Conservation (phyloP, 192 early-diverging fungal genomes). For the Coemansia sp. region DNA sequence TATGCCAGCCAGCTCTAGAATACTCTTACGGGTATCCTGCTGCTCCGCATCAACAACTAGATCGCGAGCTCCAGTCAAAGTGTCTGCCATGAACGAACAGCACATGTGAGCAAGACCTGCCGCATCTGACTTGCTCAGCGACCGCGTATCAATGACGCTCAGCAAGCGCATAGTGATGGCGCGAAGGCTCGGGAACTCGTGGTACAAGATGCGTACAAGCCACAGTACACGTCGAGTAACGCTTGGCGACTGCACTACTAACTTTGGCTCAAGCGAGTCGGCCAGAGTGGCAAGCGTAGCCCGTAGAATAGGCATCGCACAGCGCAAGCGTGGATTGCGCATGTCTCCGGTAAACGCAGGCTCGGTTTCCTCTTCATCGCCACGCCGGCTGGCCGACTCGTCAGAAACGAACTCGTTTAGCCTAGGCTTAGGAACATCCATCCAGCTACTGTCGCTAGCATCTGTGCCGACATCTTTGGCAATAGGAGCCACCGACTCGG, state of each 20-base stretch:
- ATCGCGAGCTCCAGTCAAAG: background rate
- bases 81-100: slow-evolving; percentile 17
- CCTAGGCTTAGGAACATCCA: background rate
- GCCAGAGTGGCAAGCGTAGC: slow-evolving; percentile 20
- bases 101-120: slow-evolving; percentile 24
- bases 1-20: background rate
- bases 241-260: slow-evolving; percentile 32
- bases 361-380: background rate
- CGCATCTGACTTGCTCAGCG: slow-evolving; percentile 20
- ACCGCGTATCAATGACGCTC: slow-evolving; percentile 14
- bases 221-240: slow-evolving; percentile 27
- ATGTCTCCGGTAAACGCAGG: slow-evolving; percentile 13
- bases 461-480: background rate
- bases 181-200: slow-evolving; percentile 29
- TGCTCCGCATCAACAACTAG: slow-evolving; percentile 1
- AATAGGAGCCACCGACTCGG: background rate
- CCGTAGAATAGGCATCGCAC: slow-evolving; percentile 19
- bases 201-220: slow-evolving; percentile 37
- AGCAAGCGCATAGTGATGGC: slow-evolving; percentile 32
- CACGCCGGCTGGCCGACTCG: background rate
- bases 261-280: slow-evolving; percentile 27
- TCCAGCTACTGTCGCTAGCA: background rate
- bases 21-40: background rate
- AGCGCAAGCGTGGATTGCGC: slow-evolving; percentile 23
- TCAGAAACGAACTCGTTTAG: background rate